Evolutionary conservation across 73 alveolate species (phyloP).

Genomic region (Breviolum minutum): DNA sequence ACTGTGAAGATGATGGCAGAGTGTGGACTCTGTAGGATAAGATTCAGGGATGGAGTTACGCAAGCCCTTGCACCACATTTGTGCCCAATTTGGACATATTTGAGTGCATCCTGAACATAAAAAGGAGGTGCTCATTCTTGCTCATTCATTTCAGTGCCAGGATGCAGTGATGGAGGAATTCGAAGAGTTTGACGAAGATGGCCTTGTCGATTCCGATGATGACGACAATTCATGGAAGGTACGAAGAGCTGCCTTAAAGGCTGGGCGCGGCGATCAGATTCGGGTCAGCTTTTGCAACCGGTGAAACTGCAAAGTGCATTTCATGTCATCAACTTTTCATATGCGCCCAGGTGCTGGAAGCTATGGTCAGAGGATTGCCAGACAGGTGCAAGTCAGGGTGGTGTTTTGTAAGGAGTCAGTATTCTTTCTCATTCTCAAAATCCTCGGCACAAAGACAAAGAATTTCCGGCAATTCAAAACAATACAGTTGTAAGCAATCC

Average conservation of each 20-base stretch:
- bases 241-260: slow-evolving; percentile 97
- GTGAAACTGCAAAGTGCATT: neutral
- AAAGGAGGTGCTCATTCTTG: neutral
- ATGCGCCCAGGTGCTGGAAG: slow-evolving; percentile 92
- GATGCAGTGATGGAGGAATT: slow-evolving; percentile 95
- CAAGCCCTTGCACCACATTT: neutral
- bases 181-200: slow-evolving; percentile 97
- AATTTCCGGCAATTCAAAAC: no score
- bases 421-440: neutral
- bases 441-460: no score
- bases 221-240: slow-evolving; percentile 98
- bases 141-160: neutral
- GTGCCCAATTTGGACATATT: neutral
- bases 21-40: no score
- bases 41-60: neutral
- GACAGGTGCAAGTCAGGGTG: slow-evolving; percentile 88
- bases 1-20: no score
- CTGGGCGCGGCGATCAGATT: neutral
- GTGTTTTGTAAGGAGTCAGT: neutral
- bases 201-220: slow-evolving; percentile 96
- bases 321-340: neutral
- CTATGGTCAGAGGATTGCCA: slow-evolving; percentile 97
- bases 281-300: neutral
- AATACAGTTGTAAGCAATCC: no score
- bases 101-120: no score